Conservation (phyloP, 139 green algal species). For the Gonium pectorale region DNA sequence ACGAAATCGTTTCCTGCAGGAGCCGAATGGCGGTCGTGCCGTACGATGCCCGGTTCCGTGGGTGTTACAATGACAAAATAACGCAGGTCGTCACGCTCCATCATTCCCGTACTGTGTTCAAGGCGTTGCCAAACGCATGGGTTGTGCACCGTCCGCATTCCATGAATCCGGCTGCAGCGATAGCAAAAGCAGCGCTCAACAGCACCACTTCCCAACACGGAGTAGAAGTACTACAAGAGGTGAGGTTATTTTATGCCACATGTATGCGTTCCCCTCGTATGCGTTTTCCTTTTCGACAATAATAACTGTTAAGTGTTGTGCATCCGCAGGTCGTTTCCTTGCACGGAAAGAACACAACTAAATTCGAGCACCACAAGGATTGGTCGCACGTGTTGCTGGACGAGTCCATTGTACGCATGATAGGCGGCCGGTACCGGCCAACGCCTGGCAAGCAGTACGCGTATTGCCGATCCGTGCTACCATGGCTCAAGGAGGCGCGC, state of each 20-base stretch:
- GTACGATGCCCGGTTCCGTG: constrained; percentile 37
- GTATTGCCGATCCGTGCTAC: constrained; percentile 7
- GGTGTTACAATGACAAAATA: constrained; percentile 45
- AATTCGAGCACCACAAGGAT: constrained; percentile 47
- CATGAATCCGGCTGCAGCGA: constrained; percentile 6
- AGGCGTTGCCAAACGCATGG: constrained; percentile 29
- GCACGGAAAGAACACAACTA: constrained; percentile 5
- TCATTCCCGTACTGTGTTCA: background rate
- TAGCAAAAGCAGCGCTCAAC: background rate
- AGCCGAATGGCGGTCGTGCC: background rate
- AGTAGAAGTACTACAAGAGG: background rate
- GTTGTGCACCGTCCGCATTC: constrained; percentile 34
- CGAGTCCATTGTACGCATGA: constrained; percentile 29
- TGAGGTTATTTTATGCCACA: constrained; percentile 5
- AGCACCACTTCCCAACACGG: constrained; percentile 4
- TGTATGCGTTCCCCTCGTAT: too few relatives aligned
- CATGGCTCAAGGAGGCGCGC: too few relatives aligned
- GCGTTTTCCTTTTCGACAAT: too few relatives aligned
- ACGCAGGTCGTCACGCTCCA: constrained; percentile 31
- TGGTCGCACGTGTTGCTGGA: constrained; percentile 37
- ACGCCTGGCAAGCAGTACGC: background rate
- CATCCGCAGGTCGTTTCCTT: background rate
- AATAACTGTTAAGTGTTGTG: too few relatives aligned
- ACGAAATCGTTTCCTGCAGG: too few relatives aligned
- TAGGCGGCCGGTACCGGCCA: background rate